Conservation (phyloP, 2,329 filamentous ascomycete species). For the Pseudohalonectria lignicola region DNA sequence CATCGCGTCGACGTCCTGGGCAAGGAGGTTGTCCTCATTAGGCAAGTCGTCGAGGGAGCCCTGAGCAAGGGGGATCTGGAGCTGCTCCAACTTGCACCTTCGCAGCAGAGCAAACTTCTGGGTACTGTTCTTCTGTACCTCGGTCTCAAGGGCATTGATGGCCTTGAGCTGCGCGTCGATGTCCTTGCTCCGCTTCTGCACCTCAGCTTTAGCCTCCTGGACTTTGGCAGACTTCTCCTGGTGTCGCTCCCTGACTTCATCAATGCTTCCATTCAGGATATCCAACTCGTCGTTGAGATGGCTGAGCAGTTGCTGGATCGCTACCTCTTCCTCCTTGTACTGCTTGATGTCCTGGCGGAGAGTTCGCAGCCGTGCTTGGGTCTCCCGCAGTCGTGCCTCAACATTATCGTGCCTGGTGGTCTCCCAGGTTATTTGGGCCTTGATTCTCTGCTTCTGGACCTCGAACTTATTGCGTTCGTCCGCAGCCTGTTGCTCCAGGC, state of each 20-base stretch:
- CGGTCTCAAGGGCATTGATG: slow-evolving; percentile 69
- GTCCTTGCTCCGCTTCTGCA: slow-evolving; percentile 75
- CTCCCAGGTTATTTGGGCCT: slow-evolving; percentile 49
- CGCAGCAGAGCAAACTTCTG: slow-evolving; percentile 76
- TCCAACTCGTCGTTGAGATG: slow-evolving; percentile 67
- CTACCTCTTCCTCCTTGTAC: slow-evolving; percentile 61
- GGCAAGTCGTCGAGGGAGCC: slow-evolving; percentile 79
- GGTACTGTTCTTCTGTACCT: slow-evolving; percentile 75
- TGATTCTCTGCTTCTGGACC: slow-evolving; percentile 67
- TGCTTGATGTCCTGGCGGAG: slow-evolving; percentile 58
- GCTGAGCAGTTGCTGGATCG: slow-evolving; percentile 63
- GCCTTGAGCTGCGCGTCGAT: slow-evolving; percentile 65
- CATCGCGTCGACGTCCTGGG: slow-evolving; percentile 79
- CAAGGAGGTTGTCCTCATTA: slow-evolving; percentile 70
- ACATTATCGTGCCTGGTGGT: slow-evolving; percentile 42
- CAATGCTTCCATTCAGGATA: slow-evolving; percentile 60
- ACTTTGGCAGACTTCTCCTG: slow-evolving; percentile 64
- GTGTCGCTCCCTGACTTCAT: slow-evolving; percentile 56
- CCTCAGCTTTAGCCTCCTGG: slow-evolving; percentile 64
- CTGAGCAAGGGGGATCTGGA: slow-evolving; percentile 67
- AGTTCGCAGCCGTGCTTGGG: slow-evolving; percentile 56
- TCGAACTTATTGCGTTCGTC: slow-evolving; percentile 82
- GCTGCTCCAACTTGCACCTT: slow-evolving; percentile 87
- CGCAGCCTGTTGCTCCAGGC: slow-evolving; percentile 78
- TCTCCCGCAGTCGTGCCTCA: slow-evolving; percentile 54